Evolutionary conservation across 2,329 filamentous ascomycete species (phyloP), one percentile per base, ranked within the genome.

Genomic region (Aspergillus sp.): DNA sequence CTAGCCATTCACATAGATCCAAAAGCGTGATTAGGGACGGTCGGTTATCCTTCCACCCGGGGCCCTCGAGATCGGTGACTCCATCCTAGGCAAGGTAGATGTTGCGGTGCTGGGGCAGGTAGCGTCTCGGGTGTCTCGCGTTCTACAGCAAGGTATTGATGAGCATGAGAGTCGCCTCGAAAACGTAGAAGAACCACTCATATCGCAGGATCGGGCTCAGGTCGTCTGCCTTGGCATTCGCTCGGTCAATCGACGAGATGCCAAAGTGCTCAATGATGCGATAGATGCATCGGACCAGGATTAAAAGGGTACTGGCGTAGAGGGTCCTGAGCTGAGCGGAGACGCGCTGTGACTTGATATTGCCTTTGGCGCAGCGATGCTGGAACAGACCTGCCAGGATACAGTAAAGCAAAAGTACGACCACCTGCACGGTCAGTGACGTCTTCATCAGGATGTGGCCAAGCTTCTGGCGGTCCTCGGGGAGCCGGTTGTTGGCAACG

Each of bases 101-200:
- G 60, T 79, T 82, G 51, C 79, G 78, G 59, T 75, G 65, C 59
- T 73, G 65, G 0, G 84, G 85, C 20, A 87, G 69, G 64, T 76
- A 85, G 32, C 75, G 74, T 46, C 83, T 75, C 20, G 84, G 84
- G 62, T 86, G 82, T 4, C 79, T 72, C 2, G 76, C 42, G 59
- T 85, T 86, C 69, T 83, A 77, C 64, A 86, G 66, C 32, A 76
- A 70, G 7, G 75, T 75, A 64, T 86, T 86, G 49, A 65, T 47
- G 1, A 85, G 64, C 84, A 86, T 86, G 11, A 85, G 68, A 0
- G 68, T 63, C 1, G 78, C 81, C 72, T 87, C 84, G 59, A 86
- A 86, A 20, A 85, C 76, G 65, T 82, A 85, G 62, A 87, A 87
- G 70, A 80, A 86, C 78, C 80, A 84, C 69, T 87, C 84, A 63